These are phyloP conservation scores for Zea mays DNA, from an alignment of 176 grass and related monocot species.

Conservation along the genomic window Zm-B73-REFERENCE-NAM-5.0 NC_050096.1:202541501-202542000, in stretches of 20 bases:
- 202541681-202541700: conserved; percentile 1
- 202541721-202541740: background rate
- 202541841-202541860: conserved; percentile 10
- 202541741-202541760: background rate
- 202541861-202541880: conserved; percentile 23
- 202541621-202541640: background rate
- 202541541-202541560: background rate
- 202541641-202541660: conserved; percentile 19
- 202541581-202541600: background rate
- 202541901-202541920: conserved; percentile 44
- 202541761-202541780: background rate
- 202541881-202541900: conserved; percentile 6
- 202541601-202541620: background rate
- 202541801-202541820: background rate
- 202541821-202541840: conserved; percentile 5
- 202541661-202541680: conserved; percentile 14
- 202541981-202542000: background rate
- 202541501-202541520: too few relatives aligned
- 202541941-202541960: conserved; percentile 46
- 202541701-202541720: conserved; percentile 32
- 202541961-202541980: background rate
- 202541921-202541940: conserved; percentile 40
- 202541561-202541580: background rate
- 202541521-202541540: background rate
- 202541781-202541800: background rate